Percentiles rank a stretch among this genome's conserved stretches.
phyloP scores from a whole-genome alignment of 192 early-diverging fungal species.

The Funneliformis mosseae region DNA sequence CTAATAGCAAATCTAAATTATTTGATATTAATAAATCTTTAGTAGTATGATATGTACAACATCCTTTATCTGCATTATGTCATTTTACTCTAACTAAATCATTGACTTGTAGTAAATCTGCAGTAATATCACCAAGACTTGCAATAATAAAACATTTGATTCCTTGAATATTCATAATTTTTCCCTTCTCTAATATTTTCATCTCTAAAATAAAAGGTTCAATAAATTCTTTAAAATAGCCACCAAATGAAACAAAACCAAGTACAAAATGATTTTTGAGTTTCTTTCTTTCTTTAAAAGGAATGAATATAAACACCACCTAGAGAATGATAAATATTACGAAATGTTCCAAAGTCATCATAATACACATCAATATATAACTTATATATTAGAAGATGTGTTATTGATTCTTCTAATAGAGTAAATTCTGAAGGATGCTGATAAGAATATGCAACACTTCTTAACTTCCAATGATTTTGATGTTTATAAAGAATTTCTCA shows the following conservation, averaged over 20 bases:
- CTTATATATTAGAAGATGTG: not conserved
- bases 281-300: not conserved
- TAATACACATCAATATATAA: not conserved
- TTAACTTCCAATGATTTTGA: not conserved
- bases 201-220: not conserved
- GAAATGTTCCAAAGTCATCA: too few species aligned
- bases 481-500: too few species aligned
- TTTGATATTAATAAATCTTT: not conserved
- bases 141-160: not conserved
- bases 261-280: not conserved
- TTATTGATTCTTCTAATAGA: not conserved
- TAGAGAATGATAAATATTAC: not conserved
- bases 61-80: not conserved
- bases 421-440: not conserved
- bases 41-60: not conserved
- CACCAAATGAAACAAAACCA: not conserved
- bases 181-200: not conserved
- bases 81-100: conserved; percentile 1
- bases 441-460: not conserved
- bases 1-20: not conserved
- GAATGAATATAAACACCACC: not conserved
- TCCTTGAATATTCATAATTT: not conserved
- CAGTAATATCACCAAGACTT: not conserved
- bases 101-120: conserved; percentile 6
- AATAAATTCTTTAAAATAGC: not conserved